These are phyloP conservation scores for Xylariaceae sp. DNA, from an alignment of 2,329 filamentous ascomycete genomes.

Conservation along the genomic window DNA sequence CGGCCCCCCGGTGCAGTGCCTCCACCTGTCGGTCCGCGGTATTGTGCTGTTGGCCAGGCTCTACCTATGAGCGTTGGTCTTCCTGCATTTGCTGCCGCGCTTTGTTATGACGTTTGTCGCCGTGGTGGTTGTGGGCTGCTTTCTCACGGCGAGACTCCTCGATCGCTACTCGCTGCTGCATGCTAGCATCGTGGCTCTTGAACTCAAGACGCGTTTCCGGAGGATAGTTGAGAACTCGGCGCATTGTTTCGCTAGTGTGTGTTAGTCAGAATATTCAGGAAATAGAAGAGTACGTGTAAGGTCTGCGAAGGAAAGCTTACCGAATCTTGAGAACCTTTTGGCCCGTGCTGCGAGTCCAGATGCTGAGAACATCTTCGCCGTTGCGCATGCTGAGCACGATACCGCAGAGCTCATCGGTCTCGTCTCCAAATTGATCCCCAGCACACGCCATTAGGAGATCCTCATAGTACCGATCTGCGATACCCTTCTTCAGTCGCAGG, in stretches of 20 bases:
- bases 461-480: slow-evolving; percentile 96
- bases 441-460: slow-evolving; percentile 85
- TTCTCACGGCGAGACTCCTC: slow-evolving; percentile 92
- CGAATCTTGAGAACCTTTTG: slow-evolving; percentile 94
- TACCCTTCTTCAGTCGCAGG: slow-evolving; percentile 92
- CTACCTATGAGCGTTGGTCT: slow-evolving; percentile 25
- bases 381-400: slow-evolving; percentile 91
- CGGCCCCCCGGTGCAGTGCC: no score
- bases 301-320: slow-evolving; percentile 55
- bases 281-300: no score
- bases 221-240: slow-evolving; percentile 81
- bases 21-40: no score
- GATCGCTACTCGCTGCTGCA: slow-evolving; percentile 83
- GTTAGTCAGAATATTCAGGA: slow-evolving; percentile 10
- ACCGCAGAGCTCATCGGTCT: slow-evolving; percentile 89
- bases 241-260: slow-evolving; percentile 78
- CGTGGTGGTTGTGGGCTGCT: slow-evolving; percentile 41
- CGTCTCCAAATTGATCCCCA: slow-evolving; percentile 90
- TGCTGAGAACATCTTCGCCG: slow-evolving; percentile 94
- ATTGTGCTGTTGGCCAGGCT: background rate
- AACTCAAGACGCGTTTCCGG: slow-evolving; percentile 87
- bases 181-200: slow-evolving; percentile 95
- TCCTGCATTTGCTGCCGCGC: slow-evolving; percentile 23
- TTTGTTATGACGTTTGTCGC: slow-evolving; percentile 30
- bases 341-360: slow-evolving; percentile 94